phyloP scores from a whole-genome alignment of 768 basidiomycete genomes.

The Lactarius hengduanensis region DNA sequence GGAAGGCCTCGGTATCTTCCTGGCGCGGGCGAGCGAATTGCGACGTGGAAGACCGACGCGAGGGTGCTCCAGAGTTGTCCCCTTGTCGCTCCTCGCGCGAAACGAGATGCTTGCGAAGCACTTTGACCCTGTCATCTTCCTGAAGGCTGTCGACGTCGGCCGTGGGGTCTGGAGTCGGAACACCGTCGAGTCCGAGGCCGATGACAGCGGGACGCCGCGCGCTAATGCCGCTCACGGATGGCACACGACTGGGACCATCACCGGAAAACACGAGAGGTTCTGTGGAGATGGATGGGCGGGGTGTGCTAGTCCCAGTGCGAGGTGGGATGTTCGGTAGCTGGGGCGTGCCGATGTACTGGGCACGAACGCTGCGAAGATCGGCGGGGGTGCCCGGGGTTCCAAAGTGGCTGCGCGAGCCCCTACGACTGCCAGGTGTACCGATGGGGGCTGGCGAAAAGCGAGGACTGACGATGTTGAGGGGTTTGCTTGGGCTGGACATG shows the following conservation, averaged over 20 bases:
- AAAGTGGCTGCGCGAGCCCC: constrained; percentile 1
- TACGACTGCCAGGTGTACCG: constrained; percentile 27
- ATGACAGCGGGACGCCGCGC: constrained; percentile 36
- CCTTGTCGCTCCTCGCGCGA: constrained; percentile 59
- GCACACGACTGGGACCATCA: constrained; percentile 23
- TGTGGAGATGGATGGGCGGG: constrained; percentile 28
- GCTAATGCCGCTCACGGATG: constrained; percentile 40
- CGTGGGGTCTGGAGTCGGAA: constrained; percentile 35
- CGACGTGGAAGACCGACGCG: constrained; percentile 31
- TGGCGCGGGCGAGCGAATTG: constrained; percentile 33
- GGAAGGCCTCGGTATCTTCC: constrained; percentile 69
- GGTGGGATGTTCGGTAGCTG: constrained; percentile 52
- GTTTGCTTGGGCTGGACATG: constrained; percentile 30
- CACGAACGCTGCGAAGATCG: constrained; percentile 60
- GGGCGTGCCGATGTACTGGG: constrained; percentile 60
- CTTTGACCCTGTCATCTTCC: constrained; percentile 80
- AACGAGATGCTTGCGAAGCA: constrained; percentile 79
- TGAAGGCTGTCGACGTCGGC: constrained; percentile 57
- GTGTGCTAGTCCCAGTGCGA: constrained; percentile 40
- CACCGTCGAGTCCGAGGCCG: constrained; percentile 29
- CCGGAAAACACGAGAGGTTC: constrained; percentile 23
- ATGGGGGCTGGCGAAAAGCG: constrained; percentile 4
- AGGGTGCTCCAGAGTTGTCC: constrained; percentile 35
- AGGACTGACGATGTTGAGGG: constrained; percentile 31
- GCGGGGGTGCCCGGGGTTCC: constrained; percentile 55